Evolutionary conservation across 73 alveolate species (phyloP), one percentile per base, ranked within the genome.

Genomic region (Paramecium primaurelia): DNA sequence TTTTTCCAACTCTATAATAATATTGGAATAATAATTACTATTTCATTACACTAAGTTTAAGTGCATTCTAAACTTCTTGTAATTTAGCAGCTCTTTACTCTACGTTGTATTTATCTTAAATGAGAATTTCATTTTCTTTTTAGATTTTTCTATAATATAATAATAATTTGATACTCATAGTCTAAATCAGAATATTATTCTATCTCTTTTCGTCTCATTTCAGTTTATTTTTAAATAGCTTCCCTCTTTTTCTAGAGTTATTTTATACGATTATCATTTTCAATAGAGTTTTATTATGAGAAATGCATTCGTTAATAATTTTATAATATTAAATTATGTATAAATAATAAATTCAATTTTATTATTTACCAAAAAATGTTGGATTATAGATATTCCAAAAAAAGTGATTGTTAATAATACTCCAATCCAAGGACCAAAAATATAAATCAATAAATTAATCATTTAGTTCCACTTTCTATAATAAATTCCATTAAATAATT

Each of bases 351-450:
- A 64, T 32, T 64, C 84, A 64, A 25, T 64, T 64, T 64, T 51
- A 36, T 10, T 14, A 12, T 73, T 73, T 73, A 22, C 47, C 37
- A 40, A 18, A 64, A 14, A 73, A 38, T 8, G 77, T 80, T 44
- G 54, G 54, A 45, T 8, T 26, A 36, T 80, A 80, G n/a, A 80
- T 64, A 22, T 80, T 45, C 75, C 91, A 80, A 18, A 26, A 80
- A 10, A 49, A 47, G 28, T 49, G 25, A 49, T 49, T 49, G 60
- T 77, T 26, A 47, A 42, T 8, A 80, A 80, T 80, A 77, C 22
- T 26, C 91, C 91, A 12, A 80, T 45, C 91, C 91, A 80, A 11
- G 91, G 91, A 25, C 91, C 91, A 20, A 80, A 30, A 12, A 80
- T 80, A 25, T 80, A 80, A 6, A 49, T 47, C 49, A 80, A 45